Evolutionary conservation across 805 yeast species (phyloP), one percentile per base, ranked within the genome.

Genomic region (Spencermartinsiella europaea): DNA sequence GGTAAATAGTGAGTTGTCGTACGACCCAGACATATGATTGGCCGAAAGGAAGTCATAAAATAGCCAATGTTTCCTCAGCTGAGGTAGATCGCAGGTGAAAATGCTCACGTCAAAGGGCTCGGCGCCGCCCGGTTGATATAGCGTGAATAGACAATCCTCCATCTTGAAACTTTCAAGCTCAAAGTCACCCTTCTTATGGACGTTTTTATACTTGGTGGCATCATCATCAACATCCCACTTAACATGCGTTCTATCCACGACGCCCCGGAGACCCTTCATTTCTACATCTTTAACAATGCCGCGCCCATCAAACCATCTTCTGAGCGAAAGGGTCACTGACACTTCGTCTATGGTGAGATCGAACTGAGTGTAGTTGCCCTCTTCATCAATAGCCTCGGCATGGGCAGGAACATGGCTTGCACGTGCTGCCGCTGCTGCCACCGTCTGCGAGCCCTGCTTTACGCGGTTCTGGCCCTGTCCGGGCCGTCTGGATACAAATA

Each of bases 311-410:
- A 93, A 69, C 95, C 97, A 93, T 58, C 88, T 87, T 44, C 77
- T 72, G 54, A 93, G 79, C 10, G 95, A 85, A 15, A 93, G 67
- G 1, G 95, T 81, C 0, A 93, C 77, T 44, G 83, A 81, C 10
- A 90, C 82, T 54, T 84, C 85, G 49, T 91, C 96, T 14, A 93
- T 84, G 0, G 95, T 86, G 34, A 93, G 64, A 64, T 93, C 99
- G 63, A 83, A 93, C 63, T 93, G 99, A 0, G 99, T 91, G 65
- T 90, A 93, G 65, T 93, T 93, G 1, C 97, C 98, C 15, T 21
- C 34, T 3, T 42, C 43, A 2, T 21, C 44, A 15, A 25, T 19
- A 4, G 36, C 35, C 8, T 34, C 41, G 8, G 7, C 10, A 12
- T 25, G 31, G 2, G 22, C 28, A 4, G 45, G 45, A 5, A 33